phyloP scores from a whole-genome alignment of 768 basidiomycete species.

The Daedalea quercina region DNA sequence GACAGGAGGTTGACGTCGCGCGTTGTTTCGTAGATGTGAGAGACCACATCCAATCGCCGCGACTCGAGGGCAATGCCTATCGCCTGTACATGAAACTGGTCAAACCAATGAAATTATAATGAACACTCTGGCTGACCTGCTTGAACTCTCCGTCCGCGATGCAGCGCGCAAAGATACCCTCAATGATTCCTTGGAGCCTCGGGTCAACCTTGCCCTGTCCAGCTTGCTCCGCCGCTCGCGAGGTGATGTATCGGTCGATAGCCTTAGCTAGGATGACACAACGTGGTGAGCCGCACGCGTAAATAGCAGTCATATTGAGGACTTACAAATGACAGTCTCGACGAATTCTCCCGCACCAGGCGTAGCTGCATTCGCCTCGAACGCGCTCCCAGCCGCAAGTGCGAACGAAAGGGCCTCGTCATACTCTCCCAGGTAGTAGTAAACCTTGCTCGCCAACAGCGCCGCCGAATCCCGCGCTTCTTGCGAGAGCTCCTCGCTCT shows the following conservation, averaged over 20 bases:
- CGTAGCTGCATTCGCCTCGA: slow-evolving; percentile 64
- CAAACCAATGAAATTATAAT: background rate
- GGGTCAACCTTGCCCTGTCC: slow-evolving; percentile 64
- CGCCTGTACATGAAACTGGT: slow-evolving; percentile 45
- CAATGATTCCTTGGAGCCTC: slow-evolving; percentile 77
- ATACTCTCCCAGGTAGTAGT: slow-evolving; percentile 93
- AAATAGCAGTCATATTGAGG: background rate
- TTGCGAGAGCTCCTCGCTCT: slow-evolving; percentile 68
- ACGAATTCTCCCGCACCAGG: slow-evolving; percentile 78
- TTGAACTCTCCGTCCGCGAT: slow-evolving; percentile 86
- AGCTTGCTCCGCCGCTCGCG: slow-evolving; percentile 51
- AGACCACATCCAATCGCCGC: slow-evolving; percentile 79
- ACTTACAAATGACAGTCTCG: slow-evolving; percentile 91
- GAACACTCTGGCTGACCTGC: slow-evolving; percentile 46
- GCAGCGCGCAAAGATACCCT: slow-evolving; percentile 82
- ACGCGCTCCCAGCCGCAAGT: slow-evolving; percentile 81
- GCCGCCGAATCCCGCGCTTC: slow-evolving; percentile 79
- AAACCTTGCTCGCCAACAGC: slow-evolving; percentile 94
- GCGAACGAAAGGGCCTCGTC: slow-evolving; percentile 96
- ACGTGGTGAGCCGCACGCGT: background rate
- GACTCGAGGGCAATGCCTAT: slow-evolving; percentile 95
- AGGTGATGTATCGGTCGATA: slow-evolving; percentile 86
- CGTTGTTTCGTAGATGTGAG: slow-evolving; percentile 65
- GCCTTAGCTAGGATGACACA: slow-evolving; percentile 64
- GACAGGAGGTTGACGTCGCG: slow-evolving; percentile 74